Evolutionary conservation across 768 basidiomycete genomes (phyloP).

Genomic region (Agaricus bisporus): DNA sequence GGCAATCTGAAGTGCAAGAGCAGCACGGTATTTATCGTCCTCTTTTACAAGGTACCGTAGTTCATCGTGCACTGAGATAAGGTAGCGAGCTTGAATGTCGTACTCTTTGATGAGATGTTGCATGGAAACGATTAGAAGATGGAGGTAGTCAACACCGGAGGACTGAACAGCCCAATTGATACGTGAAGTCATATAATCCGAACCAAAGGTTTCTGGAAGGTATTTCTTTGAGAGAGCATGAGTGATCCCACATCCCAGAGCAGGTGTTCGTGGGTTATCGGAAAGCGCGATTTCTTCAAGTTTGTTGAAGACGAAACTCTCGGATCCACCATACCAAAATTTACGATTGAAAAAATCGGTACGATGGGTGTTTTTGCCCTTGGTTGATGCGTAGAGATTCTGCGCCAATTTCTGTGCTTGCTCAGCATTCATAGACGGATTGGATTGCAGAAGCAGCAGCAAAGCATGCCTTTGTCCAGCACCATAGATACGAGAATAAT

Average conservation of each 20-base stretch:
- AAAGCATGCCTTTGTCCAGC: slow-evolving; percentile 94
- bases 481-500: slow-evolving; percentile 98
- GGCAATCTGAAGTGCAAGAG: slow-evolving; percentile 89
- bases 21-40: slow-evolving; percentile 83
- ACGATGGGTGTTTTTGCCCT: slow-evolving; percentile 83
- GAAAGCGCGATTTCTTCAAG: slow-evolving; percentile 91
- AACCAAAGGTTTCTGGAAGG: slow-evolving; percentile 72
- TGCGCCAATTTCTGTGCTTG: slow-evolving; percentile 77
- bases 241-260: slow-evolving; percentile 91
- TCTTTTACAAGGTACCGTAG: slow-evolving; percentile 90
- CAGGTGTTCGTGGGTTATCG: slow-evolving; percentile 84
- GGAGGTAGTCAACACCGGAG: slow-evolving; percentile 96
- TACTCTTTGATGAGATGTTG: slow-evolving; percentile 78
- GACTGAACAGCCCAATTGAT: slow-evolving; percentile 99
- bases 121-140: slow-evolving; percentile 94
- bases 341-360: slow-evolving; percentile 68
- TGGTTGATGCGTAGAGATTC: slow-evolving; percentile 86
- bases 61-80: slow-evolving; percentile 97
- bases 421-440: slow-evolving; percentile 69
- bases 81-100: slow-evolving; percentile 83
- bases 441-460: slow-evolving; percentile 80
- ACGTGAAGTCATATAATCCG: slow-evolving; percentile 90
- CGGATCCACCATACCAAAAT: slow-evolving; percentile 97
- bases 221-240: slow-evolving; percentile 88
- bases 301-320: slow-evolving; percentile 97